phyloP scores from a whole-genome alignment of 331 rosid species.

The Malus hybrid region DNA sequence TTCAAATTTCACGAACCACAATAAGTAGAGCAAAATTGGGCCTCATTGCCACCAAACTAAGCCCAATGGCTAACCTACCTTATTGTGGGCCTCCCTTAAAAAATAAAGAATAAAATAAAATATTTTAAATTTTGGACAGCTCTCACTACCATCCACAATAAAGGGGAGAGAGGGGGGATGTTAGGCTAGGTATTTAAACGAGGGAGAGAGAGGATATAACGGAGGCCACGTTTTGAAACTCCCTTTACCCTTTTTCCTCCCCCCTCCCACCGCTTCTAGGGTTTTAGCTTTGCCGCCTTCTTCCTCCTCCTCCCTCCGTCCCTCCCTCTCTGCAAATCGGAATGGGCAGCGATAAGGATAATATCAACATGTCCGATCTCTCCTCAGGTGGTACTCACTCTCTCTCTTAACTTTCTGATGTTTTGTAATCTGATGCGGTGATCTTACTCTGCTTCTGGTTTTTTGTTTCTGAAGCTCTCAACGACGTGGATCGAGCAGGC shows the following conservation, averaged over 20 bases:
- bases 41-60: too few species aligned
- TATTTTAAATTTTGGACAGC: neutral
- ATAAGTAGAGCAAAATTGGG: too few species aligned
- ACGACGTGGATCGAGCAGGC: constrained; percentile 45
- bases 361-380: constrained; percentile 51
- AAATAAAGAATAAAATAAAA: neutral
- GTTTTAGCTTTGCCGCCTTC: constrained; percentile 39
- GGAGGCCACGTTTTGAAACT: constrained; percentile 20
- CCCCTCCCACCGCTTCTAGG: constrained; percentile 22
- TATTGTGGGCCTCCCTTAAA: too few species aligned
- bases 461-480: constrained; percentile 29
- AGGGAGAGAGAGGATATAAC: constrained; percentile 25
- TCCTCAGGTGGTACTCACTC: constrained; percentile 26
- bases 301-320: neutral
- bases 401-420: neutral
- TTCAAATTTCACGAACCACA: too few species aligned
- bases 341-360: constrained; percentile 50
- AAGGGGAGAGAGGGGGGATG: neutral
- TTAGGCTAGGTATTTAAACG: constrained; percentile 1
- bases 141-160: constrained; percentile 1
- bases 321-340: neutral
- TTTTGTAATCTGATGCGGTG: neutral
- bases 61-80: too few species aligned
- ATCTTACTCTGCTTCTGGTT: neutral
- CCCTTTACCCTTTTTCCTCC: neutral